Evolutionary conservation across 495 filamentous ascomycete genomes (phyloP).

Genomic region (Trichoderma parareesei): DNA sequence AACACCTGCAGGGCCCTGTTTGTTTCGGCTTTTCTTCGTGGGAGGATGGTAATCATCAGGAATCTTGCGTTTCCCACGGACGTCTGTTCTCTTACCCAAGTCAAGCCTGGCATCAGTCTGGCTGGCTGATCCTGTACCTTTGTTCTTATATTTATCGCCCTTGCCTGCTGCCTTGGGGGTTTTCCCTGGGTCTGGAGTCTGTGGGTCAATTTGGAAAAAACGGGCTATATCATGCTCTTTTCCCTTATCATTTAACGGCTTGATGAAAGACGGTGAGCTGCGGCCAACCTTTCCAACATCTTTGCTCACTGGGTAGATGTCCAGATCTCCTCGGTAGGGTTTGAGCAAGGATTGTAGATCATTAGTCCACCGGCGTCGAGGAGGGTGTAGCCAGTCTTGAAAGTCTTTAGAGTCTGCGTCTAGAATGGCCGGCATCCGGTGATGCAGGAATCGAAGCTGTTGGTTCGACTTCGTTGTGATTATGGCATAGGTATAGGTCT

Average conservation of each 20-base stretch:
- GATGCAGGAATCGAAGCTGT: constrained; percentile 76
- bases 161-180: neutral
- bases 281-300: constrained; percentile 97
- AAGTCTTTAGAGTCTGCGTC: constrained; percentile 67
- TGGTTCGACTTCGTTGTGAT: constrained; percentile 81
- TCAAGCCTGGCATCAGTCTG: neutral
- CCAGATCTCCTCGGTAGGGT: constrained; percentile 72
- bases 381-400: constrained; percentile 72
- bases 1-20: neutral
- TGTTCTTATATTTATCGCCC: constrained; percentile 6
- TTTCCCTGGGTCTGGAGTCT: constrained; percentile 11
- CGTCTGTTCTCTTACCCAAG: neutral
- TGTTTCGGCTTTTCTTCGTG: neutral
- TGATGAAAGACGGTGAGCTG: constrained; percentile 71
- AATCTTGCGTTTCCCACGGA: neutral
- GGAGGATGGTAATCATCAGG: neutral
- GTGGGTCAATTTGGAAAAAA: constrained; percentile 60
- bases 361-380: constrained; percentile 59
- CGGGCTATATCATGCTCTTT: constrained; percentile 91
- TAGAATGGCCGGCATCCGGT: constrained; percentile 91
- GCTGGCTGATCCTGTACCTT: neutral
- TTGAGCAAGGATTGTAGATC: constrained; percentile 69
- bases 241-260: constrained; percentile 71
- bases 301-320: constrained; percentile 75
- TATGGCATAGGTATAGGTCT: constrained; percentile 72